Percentiles rank a stretch among this genome's conserved stretches.
These are phyloP conservation scores for Tulasnella sp. DNA, from an alignment of 768 basidiomycete species.

Conservation along the genomic window DNA sequence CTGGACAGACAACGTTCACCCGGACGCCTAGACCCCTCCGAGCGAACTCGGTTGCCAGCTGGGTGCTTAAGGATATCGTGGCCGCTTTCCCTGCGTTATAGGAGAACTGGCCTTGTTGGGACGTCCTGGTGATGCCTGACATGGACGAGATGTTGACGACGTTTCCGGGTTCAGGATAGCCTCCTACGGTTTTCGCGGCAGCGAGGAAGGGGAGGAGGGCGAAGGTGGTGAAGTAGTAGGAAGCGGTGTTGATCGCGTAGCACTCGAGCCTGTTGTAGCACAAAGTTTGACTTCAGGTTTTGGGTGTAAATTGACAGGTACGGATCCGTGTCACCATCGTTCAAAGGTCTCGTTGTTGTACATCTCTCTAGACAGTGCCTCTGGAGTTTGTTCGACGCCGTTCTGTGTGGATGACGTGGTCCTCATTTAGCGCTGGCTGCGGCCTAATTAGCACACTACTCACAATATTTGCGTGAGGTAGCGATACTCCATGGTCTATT, in stretches of 20 bases:
- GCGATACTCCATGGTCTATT: not conserved
- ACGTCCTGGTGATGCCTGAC: conserved; percentile 32
- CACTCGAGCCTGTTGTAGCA: too few species aligned
- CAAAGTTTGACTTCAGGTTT: too few species aligned
- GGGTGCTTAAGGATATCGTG: conserved; percentile 27
- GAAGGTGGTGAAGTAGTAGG: conserved; percentile 34
- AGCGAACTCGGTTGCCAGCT: conserved; percentile 30
- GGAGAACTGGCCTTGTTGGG: conserved; percentile 33
- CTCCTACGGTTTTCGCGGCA: conserved; percentile 24
- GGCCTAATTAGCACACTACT: too few species aligned
- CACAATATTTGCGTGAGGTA: too few species aligned
- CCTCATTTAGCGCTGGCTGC: too few species aligned
- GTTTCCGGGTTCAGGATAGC: conserved; percentile 25
- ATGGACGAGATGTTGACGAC: conserved; percentile 36
- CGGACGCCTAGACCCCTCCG: conserved; percentile 26
- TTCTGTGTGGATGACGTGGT: not conserved
- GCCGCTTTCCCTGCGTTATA: conserved; percentile 37
- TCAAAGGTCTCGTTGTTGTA: not conserved
- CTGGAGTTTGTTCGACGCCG: not conserved
- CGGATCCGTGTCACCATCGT: too few species aligned
- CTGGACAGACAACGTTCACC: conserved; percentile 23
- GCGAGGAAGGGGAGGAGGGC: conserved; percentile 37
- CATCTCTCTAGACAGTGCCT: not conserved
- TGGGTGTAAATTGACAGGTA: too few species aligned
- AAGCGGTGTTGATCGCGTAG: conserved; percentile 8